These are phyloP conservation scores for Coleophoma crateriformis DNA, from an alignment of 2,329 filamentous ascomycete species.

Conservation along the genomic window DNA sequence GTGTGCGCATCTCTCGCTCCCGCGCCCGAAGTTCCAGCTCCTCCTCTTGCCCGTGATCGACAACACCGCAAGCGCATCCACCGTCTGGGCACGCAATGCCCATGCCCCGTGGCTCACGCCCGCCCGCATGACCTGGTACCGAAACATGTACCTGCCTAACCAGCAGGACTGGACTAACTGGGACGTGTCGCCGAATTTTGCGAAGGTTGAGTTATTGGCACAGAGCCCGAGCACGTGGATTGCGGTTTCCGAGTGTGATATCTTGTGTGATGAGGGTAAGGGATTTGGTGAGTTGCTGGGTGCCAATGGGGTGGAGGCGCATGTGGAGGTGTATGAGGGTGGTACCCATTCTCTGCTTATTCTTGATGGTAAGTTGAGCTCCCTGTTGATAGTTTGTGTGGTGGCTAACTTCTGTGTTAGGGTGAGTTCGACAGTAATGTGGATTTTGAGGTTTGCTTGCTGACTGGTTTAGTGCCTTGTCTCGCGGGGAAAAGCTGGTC, in stretches of 20 bases:
- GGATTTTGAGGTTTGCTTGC: neutral
- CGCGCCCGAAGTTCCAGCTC: constrained; percentile 30
- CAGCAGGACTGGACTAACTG: constrained; percentile 36
- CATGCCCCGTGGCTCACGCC: constrained; percentile 45
- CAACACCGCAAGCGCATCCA: constrained; percentile 45
- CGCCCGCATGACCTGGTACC: constrained; percentile 53
- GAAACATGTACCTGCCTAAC: constrained; percentile 46
- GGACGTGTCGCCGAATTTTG: constrained; percentile 42
- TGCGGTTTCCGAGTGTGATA: constrained; percentile 46
- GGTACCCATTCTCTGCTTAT: constrained; percentile 50
- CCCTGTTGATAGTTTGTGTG: neutral
- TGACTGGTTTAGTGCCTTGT: neutral
- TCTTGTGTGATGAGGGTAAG: constrained; percentile 45
- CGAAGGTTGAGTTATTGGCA: constrained; percentile 41
- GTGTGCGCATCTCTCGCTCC: constrained; percentile 25
- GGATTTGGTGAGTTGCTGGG: constrained; percentile 40
- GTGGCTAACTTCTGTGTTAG: neutral
- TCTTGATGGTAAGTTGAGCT: constrained; percentile 37
- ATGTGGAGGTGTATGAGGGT: constrained; percentile 41
- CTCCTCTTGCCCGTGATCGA: constrained; percentile 51
- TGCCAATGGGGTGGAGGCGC: constrained; percentile 36
- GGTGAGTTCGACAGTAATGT: neutral
- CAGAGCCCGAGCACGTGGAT: constrained; percentile 42
- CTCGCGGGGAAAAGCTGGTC: neutral
- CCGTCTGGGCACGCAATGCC: constrained; percentile 43